Conservation (phyloP, 768 basidiomycete genomes). For the Leucosporidium creatinivorum region DNA sequence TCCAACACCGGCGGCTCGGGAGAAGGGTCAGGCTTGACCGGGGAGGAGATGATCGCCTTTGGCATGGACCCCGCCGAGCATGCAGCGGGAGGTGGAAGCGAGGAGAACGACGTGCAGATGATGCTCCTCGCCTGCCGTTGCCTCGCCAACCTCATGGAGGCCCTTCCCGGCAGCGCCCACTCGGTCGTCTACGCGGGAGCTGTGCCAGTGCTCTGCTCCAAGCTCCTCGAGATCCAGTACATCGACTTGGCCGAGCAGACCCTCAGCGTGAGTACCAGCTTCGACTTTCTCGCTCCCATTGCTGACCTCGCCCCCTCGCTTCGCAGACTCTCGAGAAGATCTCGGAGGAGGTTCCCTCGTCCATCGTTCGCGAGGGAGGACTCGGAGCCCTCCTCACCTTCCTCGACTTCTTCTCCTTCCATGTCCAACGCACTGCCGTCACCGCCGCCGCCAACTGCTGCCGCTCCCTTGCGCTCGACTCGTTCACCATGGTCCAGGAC, state of each 20-base stretch:
- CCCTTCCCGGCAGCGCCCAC: slow-evolving; percentile 94
- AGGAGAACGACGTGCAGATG: slow-evolving; percentile 56
- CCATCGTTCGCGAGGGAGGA: slow-evolving; percentile 93
- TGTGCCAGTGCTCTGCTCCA: slow-evolving; percentile 93
- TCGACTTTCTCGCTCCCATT: neutral
- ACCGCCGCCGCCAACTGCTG: slow-evolving; percentile 97
- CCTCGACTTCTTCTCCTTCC: slow-evolving; percentile 97
- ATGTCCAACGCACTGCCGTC: slow-evolving; percentile 90
- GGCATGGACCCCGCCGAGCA: slow-evolving; percentile 67
- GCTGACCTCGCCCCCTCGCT: neutral
- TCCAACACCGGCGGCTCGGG: slow-evolving; percentile 52
- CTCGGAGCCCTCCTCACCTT: slow-evolving; percentile 86
- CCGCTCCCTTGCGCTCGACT: slow-evolving; percentile 78
- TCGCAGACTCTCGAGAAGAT: slow-evolving; percentile 92
- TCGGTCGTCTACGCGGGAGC: slow-evolving; percentile 98
- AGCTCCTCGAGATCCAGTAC: slow-evolving; percentile 91
- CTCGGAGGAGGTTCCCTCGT: slow-evolving; percentile 90
- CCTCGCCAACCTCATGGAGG: slow-evolving; percentile 96
- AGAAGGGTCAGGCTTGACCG: slow-evolving; percentile 49
- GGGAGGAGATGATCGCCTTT: slow-evolving; percentile 70
- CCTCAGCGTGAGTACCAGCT: slow-evolving; percentile 64
- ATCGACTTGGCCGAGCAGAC: slow-evolving; percentile 99
- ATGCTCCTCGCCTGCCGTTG: slow-evolving; percentile 95
- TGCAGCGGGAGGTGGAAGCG: slow-evolving; percentile 51
- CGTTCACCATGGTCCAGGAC: slow-evolving; percentile 78